phyloP scores from a whole-genome alignment of 1,284 basidiomycete genomes.

The Lignosus rhinocerotis region DNA sequence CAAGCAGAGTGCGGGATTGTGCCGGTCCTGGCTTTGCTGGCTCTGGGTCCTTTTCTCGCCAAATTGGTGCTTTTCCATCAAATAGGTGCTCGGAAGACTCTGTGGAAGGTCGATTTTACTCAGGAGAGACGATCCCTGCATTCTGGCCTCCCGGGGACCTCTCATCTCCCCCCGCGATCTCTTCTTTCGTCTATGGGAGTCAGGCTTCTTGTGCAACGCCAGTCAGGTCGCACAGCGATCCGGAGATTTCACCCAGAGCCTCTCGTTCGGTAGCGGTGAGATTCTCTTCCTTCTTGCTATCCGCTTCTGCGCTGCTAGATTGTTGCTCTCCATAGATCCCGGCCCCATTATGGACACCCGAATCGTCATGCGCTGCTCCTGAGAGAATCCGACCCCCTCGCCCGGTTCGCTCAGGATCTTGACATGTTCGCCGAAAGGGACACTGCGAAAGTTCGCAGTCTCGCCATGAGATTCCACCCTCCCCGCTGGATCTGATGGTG shows the following conservation, averaged over 20 bases:
- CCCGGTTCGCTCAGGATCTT: background rate
- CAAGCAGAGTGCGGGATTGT: background rate
- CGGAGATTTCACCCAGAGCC: background rate
- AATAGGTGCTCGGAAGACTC: constrained; percentile 3
- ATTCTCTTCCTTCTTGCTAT: constrained; percentile 14
- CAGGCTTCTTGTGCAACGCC: background rate
- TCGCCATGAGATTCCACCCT: background rate
- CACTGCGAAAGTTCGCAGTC: constrained; percentile 2
- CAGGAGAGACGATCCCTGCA: constrained; percentile 15
- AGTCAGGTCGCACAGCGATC: background rate
- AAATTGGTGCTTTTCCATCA: constrained; percentile 1
- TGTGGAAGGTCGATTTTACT: constrained; percentile 1
- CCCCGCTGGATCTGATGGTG: constrained; percentile 3
- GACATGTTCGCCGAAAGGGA: constrained; percentile 6
- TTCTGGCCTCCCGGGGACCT: constrained; percentile 12
- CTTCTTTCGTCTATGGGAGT: background rate
- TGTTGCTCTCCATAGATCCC: background rate
- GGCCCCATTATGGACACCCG: background rate
- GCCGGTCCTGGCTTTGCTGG: background rate
- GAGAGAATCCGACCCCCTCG: constrained; percentile 1
- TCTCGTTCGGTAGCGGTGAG: constrained; percentile 7
- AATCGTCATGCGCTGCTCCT: background rate
- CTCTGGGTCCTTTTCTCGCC: background rate
- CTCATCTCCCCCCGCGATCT: constrained; percentile 8
- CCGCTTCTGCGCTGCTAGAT: constrained; percentile 1